Percentiles rank a stretch among this genome's conserved stretches.
phyloP scores from a whole-genome alignment of 129 eudicot species.

The Ambrosia trifida region DNA sequence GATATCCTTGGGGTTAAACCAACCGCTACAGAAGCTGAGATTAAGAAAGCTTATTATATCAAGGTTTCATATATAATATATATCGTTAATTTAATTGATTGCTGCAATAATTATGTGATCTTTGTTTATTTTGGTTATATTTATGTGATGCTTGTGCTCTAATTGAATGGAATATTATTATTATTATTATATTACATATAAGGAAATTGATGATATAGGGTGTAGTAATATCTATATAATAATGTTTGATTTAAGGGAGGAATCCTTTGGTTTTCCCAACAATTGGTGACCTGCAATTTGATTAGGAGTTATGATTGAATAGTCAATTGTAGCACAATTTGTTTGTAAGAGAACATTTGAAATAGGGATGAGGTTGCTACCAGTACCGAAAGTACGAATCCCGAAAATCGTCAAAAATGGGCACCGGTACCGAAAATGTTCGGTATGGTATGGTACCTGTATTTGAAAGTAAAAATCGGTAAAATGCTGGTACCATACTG shows the following conservation, averaged over 20 bases:
- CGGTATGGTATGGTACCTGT: no score
- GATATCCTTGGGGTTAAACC: slow-evolving; percentile 92
- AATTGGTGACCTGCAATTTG: neutral
- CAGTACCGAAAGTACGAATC: no score
- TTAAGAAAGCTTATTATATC: slow-evolving; percentile 89
- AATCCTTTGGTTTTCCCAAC: neutral
- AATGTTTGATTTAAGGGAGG: neutral
- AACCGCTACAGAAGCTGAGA: slow-evolving; percentile 87
- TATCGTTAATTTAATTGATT: neutral
- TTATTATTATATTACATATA: neutral
- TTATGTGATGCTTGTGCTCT: neutral
- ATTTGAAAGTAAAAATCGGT: no score
- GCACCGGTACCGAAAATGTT: no score
- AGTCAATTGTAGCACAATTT: slow-evolving; percentile 12
- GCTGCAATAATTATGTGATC: neutral
- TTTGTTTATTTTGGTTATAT: neutral
- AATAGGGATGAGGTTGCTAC: neutral
- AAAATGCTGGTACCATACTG: no score
- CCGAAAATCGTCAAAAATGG: no score
- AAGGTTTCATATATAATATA: no score
- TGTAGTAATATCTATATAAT: neutral
- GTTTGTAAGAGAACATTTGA: slow-evolving; percentile 1
- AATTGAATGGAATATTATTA: slow-evolving; percentile 2
- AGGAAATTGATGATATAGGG: neutral
- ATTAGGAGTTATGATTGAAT: slow-evolving; percentile 3